Evolutionary conservation across 2,329 filamentous ascomycete genomes (phyloP).

Genomic region (Juglanconis oblonga): DNA sequence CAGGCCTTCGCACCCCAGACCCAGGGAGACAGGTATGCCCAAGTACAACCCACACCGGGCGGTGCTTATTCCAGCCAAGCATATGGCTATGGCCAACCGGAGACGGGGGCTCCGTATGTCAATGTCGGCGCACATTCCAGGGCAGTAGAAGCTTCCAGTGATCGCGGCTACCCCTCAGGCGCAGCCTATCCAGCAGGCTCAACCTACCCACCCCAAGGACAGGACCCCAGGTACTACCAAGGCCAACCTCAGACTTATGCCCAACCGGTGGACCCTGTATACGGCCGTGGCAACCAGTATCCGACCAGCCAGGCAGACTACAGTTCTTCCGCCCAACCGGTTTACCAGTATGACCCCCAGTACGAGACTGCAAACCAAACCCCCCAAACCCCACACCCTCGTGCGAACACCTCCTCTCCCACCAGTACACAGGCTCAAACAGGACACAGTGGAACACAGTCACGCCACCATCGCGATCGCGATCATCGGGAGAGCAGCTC

Average conservation of each 20-base stretch:
- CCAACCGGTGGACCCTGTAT: slow-evolving; percentile 52
- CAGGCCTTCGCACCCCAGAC: slow-evolving; percentile 1
- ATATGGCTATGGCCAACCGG: neutral
- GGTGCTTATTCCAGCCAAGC: slow-evolving; percentile 8
- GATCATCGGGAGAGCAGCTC: slow-evolving; percentile 11
- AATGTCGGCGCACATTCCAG: slow-evolving; percentile 3
- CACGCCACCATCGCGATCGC: slow-evolving; percentile 16
- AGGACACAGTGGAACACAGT: slow-evolving; percentile 18
- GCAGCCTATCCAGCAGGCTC: neutral
- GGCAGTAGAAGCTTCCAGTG: slow-evolving; percentile 2
- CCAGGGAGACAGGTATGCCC: slow-evolving; percentile 13
- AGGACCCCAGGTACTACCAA: slow-evolving; percentile 25
- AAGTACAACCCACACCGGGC: neutral
- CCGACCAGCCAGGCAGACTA: slow-evolving; percentile 24
- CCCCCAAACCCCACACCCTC: slow-evolving; percentile 5
- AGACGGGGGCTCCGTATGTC: neutral
- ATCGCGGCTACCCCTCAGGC: neutral
- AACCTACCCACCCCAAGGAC: slow-evolving; percentile 1
- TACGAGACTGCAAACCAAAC: slow-evolving; percentile 9
- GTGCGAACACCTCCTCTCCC: slow-evolving; percentile 14
- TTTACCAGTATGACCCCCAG: slow-evolving; percentile 20
- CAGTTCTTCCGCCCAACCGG: slow-evolving; percentile 13
- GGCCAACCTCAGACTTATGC: slow-evolving; percentile 29
- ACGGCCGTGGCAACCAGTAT: slow-evolving; percentile 60
- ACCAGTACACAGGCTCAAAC: slow-evolving; percentile 20